Conservation (phyloP, 164 flowering plant species). For the Buxus sempervirens region DNA sequence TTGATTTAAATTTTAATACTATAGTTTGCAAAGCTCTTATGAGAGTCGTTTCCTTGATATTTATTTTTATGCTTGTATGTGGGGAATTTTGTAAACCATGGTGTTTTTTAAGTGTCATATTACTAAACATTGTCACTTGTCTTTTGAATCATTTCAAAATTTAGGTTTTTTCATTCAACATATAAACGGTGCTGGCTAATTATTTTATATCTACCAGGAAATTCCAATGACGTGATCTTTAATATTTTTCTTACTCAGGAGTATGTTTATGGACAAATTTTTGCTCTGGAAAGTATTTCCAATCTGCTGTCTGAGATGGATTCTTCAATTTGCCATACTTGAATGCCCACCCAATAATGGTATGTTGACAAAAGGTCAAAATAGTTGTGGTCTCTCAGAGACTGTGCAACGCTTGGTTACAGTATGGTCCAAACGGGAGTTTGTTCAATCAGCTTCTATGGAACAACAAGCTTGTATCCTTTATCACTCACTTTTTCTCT, state of each 20-base stretch:
- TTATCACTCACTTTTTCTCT: constrained; percentile 12
- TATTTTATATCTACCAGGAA: not conserved
- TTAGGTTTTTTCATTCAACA: not conserved
- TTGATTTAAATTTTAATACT: not conserved
- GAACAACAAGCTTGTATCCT: constrained; percentile 99
- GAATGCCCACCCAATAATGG: constrained; percentile 48
- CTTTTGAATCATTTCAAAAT: not conserved
- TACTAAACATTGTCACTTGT: not conserved
- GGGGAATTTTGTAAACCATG: not conserved
- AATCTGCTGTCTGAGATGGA: constrained; percentile 78
- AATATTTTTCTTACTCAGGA: constrained; percentile 42
- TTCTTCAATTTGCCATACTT: constrained; percentile 79
- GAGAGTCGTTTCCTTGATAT: not conserved
- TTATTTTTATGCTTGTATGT: not conserved
- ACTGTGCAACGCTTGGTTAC: constrained; percentile 49
- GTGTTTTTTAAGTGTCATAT: too few relatives aligned
- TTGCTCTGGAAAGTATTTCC: constrained; percentile 95
- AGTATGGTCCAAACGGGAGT: constrained; percentile 81
- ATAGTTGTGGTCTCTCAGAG: constrained; percentile 31
- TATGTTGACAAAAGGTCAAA: constrained; percentile 29
- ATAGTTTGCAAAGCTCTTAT: not conserved
- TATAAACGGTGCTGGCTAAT: not conserved
- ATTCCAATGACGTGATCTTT: not conserved
- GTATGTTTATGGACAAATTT: constrained; percentile 78
- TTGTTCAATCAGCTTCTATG: constrained; percentile 70